phyloP scores from a whole-genome alignment of 2,329 filamentous ascomycete genomes.

The Cladobotryum protrusum region DNA sequence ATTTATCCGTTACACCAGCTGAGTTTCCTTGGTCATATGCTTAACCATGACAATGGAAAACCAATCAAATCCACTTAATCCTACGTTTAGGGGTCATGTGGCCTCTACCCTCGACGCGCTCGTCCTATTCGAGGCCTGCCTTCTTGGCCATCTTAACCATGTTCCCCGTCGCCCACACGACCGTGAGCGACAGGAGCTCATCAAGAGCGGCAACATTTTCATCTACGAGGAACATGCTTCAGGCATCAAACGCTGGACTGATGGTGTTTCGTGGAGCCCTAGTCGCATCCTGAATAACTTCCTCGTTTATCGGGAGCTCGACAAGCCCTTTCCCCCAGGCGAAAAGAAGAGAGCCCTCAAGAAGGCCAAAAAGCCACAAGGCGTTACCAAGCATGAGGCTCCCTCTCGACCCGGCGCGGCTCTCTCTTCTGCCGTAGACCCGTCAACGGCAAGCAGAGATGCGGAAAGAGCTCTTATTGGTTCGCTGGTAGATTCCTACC shows the following conservation, averaged over 20 bases:
- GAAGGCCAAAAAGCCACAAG: constrained; percentile 46
- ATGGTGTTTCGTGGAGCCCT: constrained; percentile 85
- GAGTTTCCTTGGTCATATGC: constrained; percentile 14
- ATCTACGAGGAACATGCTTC: constrained; percentile 89
- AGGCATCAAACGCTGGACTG: constrained; percentile 91
- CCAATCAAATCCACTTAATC: constrained; percentile 38
- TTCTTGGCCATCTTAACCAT: constrained; percentile 64
- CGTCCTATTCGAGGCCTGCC: constrained; percentile 71
- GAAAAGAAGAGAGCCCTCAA: constrained; percentile 83
- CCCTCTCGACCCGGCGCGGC: constrained; percentile 18
- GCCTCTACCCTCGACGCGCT: constrained; percentile 69
- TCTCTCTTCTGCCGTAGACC: constrained; percentile 13
- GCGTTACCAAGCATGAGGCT: constrained; percentile 30
- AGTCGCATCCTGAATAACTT: constrained; percentile 81
- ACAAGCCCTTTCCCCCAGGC: constrained; percentile 69
- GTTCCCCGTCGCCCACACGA: constrained; percentile 82
- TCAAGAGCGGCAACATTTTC: constrained; percentile 79
- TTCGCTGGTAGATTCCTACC: constrained; percentile 82
- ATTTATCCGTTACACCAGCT: constrained; percentile 11
- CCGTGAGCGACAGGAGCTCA: constrained; percentile 68
- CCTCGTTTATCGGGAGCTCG: constrained; percentile 76
- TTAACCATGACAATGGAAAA: constrained; percentile 22
- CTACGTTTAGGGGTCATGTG: constrained; percentile 63
- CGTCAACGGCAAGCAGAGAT: constrained; percentile 21
- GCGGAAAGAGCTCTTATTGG: constrained; percentile 54